phyloP scores from a whole-genome alignment of 23 red algal genomes.

The Pyropia yezoensis region DNA sequence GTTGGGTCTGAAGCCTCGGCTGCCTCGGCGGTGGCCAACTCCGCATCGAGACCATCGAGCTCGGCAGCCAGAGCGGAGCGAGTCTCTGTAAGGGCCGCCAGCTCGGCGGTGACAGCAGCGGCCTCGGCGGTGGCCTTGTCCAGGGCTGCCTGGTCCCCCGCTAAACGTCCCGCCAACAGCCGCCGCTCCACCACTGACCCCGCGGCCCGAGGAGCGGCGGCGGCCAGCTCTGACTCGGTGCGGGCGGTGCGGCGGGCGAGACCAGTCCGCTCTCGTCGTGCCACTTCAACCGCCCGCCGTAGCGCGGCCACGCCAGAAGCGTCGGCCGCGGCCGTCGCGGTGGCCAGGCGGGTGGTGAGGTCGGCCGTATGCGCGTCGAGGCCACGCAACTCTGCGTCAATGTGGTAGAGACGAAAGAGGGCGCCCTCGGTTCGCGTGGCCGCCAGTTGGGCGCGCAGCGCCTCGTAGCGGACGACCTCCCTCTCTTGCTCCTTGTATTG shows the following conservation, averaged over 20 bases:
- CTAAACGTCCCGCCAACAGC: conserved; percentile 32
- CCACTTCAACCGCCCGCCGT: no score
- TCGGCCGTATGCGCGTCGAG: conserved; percentile 28
- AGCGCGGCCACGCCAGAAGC: no score
- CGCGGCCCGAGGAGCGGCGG: no score
- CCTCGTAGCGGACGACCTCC: conserved; percentile 69
- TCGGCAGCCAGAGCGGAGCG: conserved; percentile 7
- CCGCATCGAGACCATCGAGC: conserved; percentile 14
- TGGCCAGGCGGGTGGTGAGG: background rate
- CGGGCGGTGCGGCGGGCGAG: no score
- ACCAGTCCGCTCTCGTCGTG: no score
- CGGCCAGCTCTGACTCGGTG: no score
- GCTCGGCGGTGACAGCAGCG: conserved; percentile 4
- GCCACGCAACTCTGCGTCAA: conserved; percentile 24
- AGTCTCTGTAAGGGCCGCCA: conserved; percentile 16
- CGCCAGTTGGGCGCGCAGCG: conserved; percentile 48
- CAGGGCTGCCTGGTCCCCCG: conserved; percentile 41
- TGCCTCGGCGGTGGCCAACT: conserved; percentile 46
- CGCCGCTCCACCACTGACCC: conserved; percentile 10
- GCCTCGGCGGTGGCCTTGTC: conserved; percentile 27
- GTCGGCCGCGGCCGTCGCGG: no score
- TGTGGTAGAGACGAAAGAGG: conserved; percentile 74
- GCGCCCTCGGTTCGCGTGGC: conserved; percentile 48
- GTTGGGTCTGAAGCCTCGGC: conserved; percentile 27
- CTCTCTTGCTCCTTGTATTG: conserved; percentile 74